Evolutionary conservation across 208 protist species (phyloP), one percentile per base, ranked within the genome.

Genomic region (Porcisia hertigi): DNA sequence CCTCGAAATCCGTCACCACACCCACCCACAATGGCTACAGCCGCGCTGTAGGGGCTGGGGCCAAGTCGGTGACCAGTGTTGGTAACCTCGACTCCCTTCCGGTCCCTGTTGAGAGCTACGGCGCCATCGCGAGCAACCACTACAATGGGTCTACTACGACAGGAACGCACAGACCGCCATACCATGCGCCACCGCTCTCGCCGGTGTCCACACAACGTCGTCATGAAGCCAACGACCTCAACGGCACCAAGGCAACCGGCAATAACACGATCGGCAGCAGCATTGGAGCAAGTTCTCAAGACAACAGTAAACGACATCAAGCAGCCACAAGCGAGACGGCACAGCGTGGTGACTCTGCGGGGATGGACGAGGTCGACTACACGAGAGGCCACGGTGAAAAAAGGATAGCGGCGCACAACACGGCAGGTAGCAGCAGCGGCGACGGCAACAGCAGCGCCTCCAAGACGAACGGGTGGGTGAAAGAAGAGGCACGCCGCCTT

Each of bases 401-500:
- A 30, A 30, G 41, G 41, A 20, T 12, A 14, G n/a, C 43, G 43
- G 36, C 43, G 43, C 64, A 69, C 64, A 36, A 34, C 39, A 67
- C 41, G 5, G 71, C 47, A 30, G 39, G 43, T 20, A 52, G n/a
- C 43, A 18, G 53, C 53, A 34, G 64, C 41, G 20, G 36, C 23
- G 43, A 5, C 9, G 64, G 25, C 39, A 54, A 71, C 49, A 62
- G 30, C 30, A 30, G 30, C 30, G 30, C 52, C 25, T 43, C 60
- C 18, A 69, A 52, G 53, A 76, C 76, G 14, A 73, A 66, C 47
- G 77, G 81, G 12, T 85, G 81, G 81, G 81, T 85, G 25, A 73
- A 71, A 30, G 81, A 85, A 65, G 76, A 81, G 73, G 77, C 58
- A 23, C 81, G 81, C 14, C 76, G 77, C 14, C 62, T 85, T 30